These are phyloP conservation scores for Fraxinus velutina DNA, from an alignment of 305 asterid genomes.

Conservation along the genomic window DNA sequence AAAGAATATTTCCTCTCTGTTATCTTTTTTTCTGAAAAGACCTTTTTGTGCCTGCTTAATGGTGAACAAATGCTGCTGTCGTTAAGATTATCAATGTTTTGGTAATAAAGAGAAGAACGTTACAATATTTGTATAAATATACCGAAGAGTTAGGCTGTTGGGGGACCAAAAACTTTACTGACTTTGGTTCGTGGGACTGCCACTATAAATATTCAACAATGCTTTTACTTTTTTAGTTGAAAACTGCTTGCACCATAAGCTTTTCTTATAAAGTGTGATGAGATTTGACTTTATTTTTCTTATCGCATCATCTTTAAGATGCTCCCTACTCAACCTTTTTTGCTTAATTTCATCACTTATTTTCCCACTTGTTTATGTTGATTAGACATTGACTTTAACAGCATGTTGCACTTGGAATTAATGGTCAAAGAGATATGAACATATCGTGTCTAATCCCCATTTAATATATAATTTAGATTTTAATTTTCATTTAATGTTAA, in stretches of 20 bases:
- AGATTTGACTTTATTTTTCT: conserved; percentile 43
- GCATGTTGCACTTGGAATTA: conserved; percentile 4
- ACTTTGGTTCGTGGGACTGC: conserved; percentile 41
- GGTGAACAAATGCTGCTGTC: conserved; percentile 35
- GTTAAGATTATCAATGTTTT: conserved; percentile 14
- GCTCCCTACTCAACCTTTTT: conserved; percentile 8
- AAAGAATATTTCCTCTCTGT: neutral
- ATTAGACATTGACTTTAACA: conserved; percentile 18
- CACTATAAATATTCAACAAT: conserved; percentile 58
- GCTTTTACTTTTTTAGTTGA: conserved; percentile 54
- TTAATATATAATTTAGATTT: neutral
- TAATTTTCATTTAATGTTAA: neutral
- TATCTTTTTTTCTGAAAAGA: conserved; percentile 12
- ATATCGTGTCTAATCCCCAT: conserved; percentile 22
- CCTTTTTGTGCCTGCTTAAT: conserved; percentile 36
- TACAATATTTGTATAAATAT: neutral
- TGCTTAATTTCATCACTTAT: neutral
- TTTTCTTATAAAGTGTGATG: conserved; percentile 43
- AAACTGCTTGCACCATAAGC: conserved; percentile 53
- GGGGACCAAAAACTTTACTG: conserved; percentile 50
- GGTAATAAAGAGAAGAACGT: conserved; percentile 3
- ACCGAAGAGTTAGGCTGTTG: conserved; percentile 27
- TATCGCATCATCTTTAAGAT: neutral
- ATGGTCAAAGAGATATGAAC: conserved; percentile 26
- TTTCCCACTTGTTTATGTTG: neutral